Base-by-base conservation (phyloP, 2,329 filamentous ascomycete genomes). In the Ophiostoma australiae region DNA sequence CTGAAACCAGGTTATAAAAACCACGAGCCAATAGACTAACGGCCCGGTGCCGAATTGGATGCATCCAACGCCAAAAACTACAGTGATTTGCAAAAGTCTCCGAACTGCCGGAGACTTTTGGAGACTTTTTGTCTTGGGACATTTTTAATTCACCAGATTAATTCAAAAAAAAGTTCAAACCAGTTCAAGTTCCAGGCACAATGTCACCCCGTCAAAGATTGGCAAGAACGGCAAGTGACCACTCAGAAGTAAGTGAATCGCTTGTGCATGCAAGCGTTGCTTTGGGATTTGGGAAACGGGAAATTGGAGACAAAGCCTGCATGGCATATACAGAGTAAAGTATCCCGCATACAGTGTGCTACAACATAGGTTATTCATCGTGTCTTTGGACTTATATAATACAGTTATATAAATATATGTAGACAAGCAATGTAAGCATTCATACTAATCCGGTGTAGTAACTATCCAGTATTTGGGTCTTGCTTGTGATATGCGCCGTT, bases 1-100 rank as follows among this genome's bases (percentile, higher is more conserved):
- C 27, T 3, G 27, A 31, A 37, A 37, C 6, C 11, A 48, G 17
- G 1, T 15, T 1, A 48, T n/a, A 0, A 58, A 23, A 52, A 58
- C 31, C 13, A 6, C 13, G 7, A 58, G 7, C 15, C 23, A 33
- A 31, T 33, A 63, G 5, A 63, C 63, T 37, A 39, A 33, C 33
- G 63, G 63, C 33, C 63, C 20, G 63, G 8, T 66, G 17, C 63
- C 31, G 31, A 39, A 17, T 7, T 33, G 10, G 20, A 27, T 37
- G 63, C 63, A 39, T 66, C 33, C 20, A 66, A 20, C 33, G 61
- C 61, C 61, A 35, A 65, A 63, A 63, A 63, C 58, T 33, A 63
- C 23, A 33, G 15, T 63, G 61, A 33, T 37, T 35, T 33, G 61
- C 63, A 39, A 66, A 66, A 39, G 63, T 66, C 63, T 66, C 63